phyloP scores from a whole-genome alignment of 23 red algal genomes.

The Gracilaria domingensis region DNA sequence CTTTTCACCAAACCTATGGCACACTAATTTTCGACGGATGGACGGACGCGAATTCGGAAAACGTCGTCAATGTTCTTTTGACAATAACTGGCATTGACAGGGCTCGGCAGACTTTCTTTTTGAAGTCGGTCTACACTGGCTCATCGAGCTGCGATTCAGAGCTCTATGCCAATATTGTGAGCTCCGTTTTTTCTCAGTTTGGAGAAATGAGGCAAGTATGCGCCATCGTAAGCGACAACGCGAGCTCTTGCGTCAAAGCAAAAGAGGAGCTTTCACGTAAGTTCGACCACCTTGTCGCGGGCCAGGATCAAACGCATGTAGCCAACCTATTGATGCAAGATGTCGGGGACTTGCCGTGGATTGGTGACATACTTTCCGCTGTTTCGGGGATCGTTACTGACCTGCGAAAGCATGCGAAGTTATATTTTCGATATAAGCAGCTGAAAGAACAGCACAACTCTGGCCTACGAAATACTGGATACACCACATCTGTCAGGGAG shows the following conservation, averaged over 20 bases:
- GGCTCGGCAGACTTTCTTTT: neutral
- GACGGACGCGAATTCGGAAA: neutral
- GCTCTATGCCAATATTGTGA: neutral
- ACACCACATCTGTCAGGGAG: neutral
- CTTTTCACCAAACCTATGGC: too few relatives aligned
- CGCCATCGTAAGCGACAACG: neutral
- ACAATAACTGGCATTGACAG: neutral
- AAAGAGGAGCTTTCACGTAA: neutral
- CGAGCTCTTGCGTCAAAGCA: neutral
- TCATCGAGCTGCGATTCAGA: neutral
- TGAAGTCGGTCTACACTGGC: constrained; percentile 5
- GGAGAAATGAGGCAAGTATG: neutral
- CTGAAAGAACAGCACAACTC: neutral
- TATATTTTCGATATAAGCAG: neutral
- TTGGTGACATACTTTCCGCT: neutral
- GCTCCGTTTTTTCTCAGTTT: neutral
- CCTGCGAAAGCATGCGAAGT: neutral
- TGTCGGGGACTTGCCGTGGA: neutral
- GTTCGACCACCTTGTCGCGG: neutral
- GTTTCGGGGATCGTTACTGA: neutral
- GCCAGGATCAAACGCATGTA: constrained; percentile 27
- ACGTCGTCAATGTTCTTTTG: neutral
- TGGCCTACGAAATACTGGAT: neutral
- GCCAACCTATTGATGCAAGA: neutral
- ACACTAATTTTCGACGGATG: constrained; percentile 40